phyloP scores from a whole-genome alignment of 495 filamentous ascomycete species.

The Aspergillus panamensis region DNA sequence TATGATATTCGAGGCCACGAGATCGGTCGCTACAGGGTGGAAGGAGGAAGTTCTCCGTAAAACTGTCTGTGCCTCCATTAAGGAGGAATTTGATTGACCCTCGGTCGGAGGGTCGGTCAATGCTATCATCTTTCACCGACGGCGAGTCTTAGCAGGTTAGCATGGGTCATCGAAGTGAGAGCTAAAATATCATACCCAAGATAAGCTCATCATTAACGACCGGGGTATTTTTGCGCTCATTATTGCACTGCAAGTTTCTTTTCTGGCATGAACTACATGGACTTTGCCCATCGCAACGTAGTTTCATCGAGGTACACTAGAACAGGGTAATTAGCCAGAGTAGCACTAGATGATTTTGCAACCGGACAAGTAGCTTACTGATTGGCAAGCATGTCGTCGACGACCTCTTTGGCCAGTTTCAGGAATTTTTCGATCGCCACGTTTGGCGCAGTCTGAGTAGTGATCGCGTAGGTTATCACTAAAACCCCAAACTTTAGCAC shows the following conservation, averaged over 20 bases:
- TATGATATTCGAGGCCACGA: slow-evolving; percentile 35
- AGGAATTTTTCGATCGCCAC: slow-evolving; percentile 42
- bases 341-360: not conserved
- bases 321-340: slow-evolving; percentile 1
- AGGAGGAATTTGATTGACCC: slow-evolving; percentile 49
- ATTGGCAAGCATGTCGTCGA: slow-evolving; percentile 47
- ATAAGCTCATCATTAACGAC: slow-evolving; percentile 13
- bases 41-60: slow-evolving; percentile 43
- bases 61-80: slow-evolving; percentile 45
- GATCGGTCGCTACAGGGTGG: slow-evolving; percentile 41
- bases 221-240: slow-evolving; percentile 25
- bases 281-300: slow-evolving; percentile 47
- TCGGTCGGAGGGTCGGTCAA: slow-evolving; percentile 36
- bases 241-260: slow-evolving; percentile 43
- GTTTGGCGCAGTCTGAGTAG: slow-evolving; percentile 40
- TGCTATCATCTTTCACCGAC: slow-evolving; percentile 25
- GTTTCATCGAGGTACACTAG: slow-evolving; percentile 52
- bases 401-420: slow-evolving; percentile 46
- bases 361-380: slow-evolving; percentile 24
- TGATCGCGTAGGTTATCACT: slow-evolving; percentile 49
- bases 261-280: slow-evolving; percentile 49
- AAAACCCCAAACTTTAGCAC: not conserved
- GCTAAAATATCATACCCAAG: slow-evolving; percentile 17
- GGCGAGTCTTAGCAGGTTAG: slow-evolving; percentile 19
- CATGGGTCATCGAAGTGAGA: not conserved